Evolutionary conservation across 441 rosid genomes (phyloP).

Genomic region (Erysimum pusillum): DNA sequence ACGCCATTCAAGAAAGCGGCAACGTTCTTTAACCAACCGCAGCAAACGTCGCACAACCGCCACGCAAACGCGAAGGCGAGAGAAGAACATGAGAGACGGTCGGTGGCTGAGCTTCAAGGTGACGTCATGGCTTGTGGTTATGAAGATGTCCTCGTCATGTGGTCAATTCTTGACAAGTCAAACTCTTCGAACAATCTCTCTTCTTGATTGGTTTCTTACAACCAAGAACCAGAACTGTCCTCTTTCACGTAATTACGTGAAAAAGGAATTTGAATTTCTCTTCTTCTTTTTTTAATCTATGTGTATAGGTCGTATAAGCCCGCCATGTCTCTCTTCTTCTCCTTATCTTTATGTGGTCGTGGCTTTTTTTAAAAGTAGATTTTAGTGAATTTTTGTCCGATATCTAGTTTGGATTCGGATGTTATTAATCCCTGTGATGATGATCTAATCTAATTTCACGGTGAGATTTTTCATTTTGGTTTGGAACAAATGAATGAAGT

Average conservation of each 20-base stretch:
- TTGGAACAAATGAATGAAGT: not conserved
- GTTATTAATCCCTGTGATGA: slow-evolving; percentile 48
- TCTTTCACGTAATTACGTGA: slow-evolving; percentile 13
- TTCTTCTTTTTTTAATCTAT: not conserved
- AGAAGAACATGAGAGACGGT: slow-evolving; percentile 59
- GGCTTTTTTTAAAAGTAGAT: slow-evolving; percentile 31
- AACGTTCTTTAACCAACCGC: slow-evolving; percentile 82
- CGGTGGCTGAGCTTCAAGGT: slow-evolving; percentile 75
- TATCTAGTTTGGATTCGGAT: slow-evolving; percentile 36
- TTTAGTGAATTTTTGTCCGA: slow-evolving; percentile 38
- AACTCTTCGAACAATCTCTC: slow-evolving; percentile 65
- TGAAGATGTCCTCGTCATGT: slow-evolving; percentile 94
- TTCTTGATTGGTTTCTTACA: slow-evolving; percentile 45
- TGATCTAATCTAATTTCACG: slow-evolving; percentile 34
- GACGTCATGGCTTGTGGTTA: slow-evolving; percentile 97
- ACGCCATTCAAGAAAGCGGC: slow-evolving; percentile 83
- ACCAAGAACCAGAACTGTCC: not conserved
- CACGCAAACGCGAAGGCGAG: slow-evolving; percentile 46
- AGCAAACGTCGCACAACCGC: slow-evolving; percentile 39
- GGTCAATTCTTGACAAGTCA: slow-evolving; percentile 97
- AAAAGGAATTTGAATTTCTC: slow-evolving; percentile 10
- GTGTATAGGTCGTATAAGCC: slow-evolving; percentile 44
- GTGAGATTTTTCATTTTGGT: slow-evolving; percentile 39
- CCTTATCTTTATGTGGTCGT: slow-evolving; percentile 36
- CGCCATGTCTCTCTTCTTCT: slow-evolving; percentile 41